phyloP scores from a whole-genome alignment of 257 asterid genomes.

The Jacaranda mimosifolia region DNA sequence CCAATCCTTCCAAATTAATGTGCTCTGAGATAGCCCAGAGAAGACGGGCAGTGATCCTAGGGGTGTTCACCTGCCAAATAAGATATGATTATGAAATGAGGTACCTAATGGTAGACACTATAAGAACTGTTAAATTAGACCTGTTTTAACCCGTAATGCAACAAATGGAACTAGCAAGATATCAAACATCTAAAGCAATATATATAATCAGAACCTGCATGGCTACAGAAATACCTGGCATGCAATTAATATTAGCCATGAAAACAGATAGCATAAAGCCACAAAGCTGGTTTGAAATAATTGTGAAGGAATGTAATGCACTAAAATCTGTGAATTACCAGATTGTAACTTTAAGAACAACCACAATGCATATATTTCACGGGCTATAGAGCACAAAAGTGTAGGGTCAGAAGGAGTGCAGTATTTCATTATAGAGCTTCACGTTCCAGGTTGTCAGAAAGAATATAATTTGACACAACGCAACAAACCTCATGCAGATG shows the following conservation, averaged over 20 bases:
- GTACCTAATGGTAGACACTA: conserved; percentile 9
- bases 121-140: neutral
- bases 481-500: conserved; percentile 82
- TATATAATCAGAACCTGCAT: neutral
- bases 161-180: neutral
- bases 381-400: neutral
- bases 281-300: neutral
- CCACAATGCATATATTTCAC: neutral
- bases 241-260: conserved; percentile 14
- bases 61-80: conserved; percentile 79
- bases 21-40: conserved; percentile 92
- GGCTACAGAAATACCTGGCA: neutral
- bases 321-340: neutral
- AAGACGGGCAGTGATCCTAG: conserved; percentile 79
- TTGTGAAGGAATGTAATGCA: neutral
- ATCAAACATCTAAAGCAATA: neutral
- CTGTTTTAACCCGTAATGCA: neutral
- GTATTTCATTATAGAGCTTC: neutral
- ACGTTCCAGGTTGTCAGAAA: conserved; percentile 5
- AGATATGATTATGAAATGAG: conserved; percentile 24
- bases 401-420: neutral
- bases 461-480: conserved; percentile 18
- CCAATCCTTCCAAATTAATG: conserved; percentile 83
- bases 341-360: neutral
- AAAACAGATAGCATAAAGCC: conserved; percentile 8